Base-by-base conservation (phyloP, 352 stramenopile species). In the Globisporangium mamillatum region DNA sequence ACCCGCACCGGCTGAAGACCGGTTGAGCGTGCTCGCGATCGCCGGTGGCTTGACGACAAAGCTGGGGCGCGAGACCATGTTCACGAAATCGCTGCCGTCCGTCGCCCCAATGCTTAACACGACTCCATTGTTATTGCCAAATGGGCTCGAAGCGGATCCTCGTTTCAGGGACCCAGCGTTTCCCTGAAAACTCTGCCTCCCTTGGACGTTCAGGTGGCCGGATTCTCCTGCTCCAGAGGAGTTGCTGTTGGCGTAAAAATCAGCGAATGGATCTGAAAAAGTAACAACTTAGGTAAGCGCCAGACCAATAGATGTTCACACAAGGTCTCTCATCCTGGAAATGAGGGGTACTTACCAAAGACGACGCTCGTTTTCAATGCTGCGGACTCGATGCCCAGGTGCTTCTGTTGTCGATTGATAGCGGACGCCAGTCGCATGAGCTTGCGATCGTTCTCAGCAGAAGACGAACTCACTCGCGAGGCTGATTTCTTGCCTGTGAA, bases 21-120 rank as follows among this genome's bases (percentile, higher is more conserved):
- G 41, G 6, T 20, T 22, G 18, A 56, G 38, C 6, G 20, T 54
- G 46, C 44, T 22, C 16, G 44, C 6, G 29, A 57, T 29, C 24
- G 41, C 7, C 3, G 27, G 27, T 3, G 24, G 25, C 12, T 69
- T 80, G n/a, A 27, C 24, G 3, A 52, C 57, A 8, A 72, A 68
- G 16, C 64, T 70, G 1, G 71, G 59, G 22, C 61, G 72, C 1
- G 64, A 41, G 10, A 68, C 72, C 60, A 78, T 77, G 61, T 75
- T 77, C 34, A 74, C 53, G 27, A 71, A 77, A 22, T 77, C 62
- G 14, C 44, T 70, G 34, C 63, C 63, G 52, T 77, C 67, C 61
- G 72, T 68, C 18, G 58, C 64, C 4, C 72, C 76, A 27, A 78
- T 61, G n/a, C 44, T 77, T 12, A 80, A 58, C 63, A 76, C 75